These are phyloP conservation scores for Trichosanthes cucumerina DNA, from an alignment of 306 rosid genomes.

Conservation along the genomic window DNA sequence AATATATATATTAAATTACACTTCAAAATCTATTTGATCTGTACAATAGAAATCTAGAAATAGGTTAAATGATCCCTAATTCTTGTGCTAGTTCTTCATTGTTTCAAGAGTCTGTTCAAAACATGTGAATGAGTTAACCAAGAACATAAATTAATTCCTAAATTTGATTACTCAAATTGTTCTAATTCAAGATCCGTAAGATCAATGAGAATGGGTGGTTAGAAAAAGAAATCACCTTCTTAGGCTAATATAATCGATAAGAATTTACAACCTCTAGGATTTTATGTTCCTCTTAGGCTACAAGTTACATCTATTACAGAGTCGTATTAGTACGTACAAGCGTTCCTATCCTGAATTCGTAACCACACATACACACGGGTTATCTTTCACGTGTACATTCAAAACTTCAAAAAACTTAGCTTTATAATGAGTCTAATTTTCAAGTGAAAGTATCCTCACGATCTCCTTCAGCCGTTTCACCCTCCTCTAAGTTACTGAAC, in stretches of 20 bases:
- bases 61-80: background rate
- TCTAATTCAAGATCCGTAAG: background rate
- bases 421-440: background rate
- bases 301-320: slow-evolving; percentile 5
- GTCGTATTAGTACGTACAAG: background rate
- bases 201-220: background rate
- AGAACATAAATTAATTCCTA: background rate
- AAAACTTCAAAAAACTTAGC: background rate
- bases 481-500: slow-evolving; percentile 94
- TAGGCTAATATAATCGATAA: background rate
- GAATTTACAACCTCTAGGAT: slow-evolving; percentile 6
- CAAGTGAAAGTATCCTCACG: slow-evolving; percentile 71
- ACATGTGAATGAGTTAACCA: too few relatives aligned
- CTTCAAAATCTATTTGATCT: background rate
- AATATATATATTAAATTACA: background rate
- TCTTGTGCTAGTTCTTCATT: background rate
- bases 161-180: background rate
- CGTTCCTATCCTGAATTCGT: background rate
- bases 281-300: background rate
- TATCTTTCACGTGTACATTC: background rate
- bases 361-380: background rate
- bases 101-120: too few relatives aligned
- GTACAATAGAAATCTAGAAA: background rate
- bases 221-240: background rate
- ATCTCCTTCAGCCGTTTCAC: slow-evolving; percentile 73